Evolutionary conservation across 129 eudicot genomes (phyloP).

Genomic region (Rutidosis leptorrhynchoides): DNA sequence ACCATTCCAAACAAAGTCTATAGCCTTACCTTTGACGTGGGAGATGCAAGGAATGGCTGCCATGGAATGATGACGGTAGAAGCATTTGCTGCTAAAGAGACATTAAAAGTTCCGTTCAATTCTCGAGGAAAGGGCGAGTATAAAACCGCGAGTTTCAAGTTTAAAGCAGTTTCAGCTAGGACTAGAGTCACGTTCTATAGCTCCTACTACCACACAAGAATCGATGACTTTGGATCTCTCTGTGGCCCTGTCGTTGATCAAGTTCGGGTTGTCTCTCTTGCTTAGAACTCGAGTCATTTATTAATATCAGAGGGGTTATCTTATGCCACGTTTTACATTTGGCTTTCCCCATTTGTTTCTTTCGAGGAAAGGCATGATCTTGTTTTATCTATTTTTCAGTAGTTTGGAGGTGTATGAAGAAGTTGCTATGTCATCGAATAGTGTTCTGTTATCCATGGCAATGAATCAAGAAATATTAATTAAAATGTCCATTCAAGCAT

Average conservation of each 20-base stretch:
- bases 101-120: constrained; percentile 34
- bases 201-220: constrained; percentile 44
- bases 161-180: constrained; percentile 39
- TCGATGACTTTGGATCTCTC: constrained; percentile 38
- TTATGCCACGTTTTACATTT: too few species aligned
- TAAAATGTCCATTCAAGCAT: too few species aligned
- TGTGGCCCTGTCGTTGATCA: constrained; percentile 62
- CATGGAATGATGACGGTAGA: constrained; percentile 71
- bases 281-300: constrained; percentile 1
- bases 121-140: constrained; percentile 43
- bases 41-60: constrained; percentile 63
- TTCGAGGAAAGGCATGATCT: too few species aligned
- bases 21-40: constrained; percentile 43
- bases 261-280: constrained; percentile 38
- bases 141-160: constrained; percentile 34
- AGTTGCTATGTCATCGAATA: too few species aligned
- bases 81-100: constrained; percentile 53
- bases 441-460: too few species aligned
- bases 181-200: constrained; percentile 58
- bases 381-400: too few species aligned
- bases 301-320: too few species aligned
- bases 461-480: too few species aligned
- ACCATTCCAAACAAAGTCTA: constrained; percentile 45
- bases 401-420: too few species aligned
- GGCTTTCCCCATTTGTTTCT: too few species aligned